These are phyloP conservation scores for Epichloe elymi DNA, from an alignment of 2,329 filamentous ascomycete genomes.

Conservation along the genomic window DNA sequence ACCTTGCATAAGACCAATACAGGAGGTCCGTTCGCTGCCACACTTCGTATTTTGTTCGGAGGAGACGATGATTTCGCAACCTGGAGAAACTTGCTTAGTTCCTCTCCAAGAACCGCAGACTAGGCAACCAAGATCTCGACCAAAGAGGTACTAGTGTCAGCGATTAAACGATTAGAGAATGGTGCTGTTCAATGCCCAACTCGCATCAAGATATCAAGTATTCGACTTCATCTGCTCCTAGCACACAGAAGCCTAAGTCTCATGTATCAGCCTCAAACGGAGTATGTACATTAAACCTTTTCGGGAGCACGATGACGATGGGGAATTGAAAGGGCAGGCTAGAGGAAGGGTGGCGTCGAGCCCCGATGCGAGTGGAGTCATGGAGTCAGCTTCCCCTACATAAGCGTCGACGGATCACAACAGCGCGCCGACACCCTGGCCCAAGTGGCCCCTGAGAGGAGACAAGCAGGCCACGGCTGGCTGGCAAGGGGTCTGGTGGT, in stretches of 20 bases:
- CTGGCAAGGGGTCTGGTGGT: neutral
- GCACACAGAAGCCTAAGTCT: neutral
- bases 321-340: neutral
- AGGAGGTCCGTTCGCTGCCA: neutral
- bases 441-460: neutral
- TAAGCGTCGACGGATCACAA: neutral
- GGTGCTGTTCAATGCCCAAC: too few relatives aligned
- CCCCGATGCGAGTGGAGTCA: neutral
- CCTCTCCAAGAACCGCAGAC: too few relatives aligned
- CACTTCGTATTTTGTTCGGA: neutral
- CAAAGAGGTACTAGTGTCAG: too few relatives aligned
- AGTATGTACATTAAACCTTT: too few relatives aligned
- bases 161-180: too few relatives aligned
- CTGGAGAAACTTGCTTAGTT: too few relatives aligned
- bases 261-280: too few relatives aligned
- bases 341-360: neutral
- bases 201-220: neutral
- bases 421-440: neutral
- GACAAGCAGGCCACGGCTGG: neutral
- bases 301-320: too few relatives aligned
- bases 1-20: slow-evolving; percentile 1
- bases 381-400: neutral
- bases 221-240: neutral
- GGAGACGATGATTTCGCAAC: neutral
- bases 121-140: too few relatives aligned